Conservation (phyloP, 2,329 filamentous ascomycete species). For the Venturia effusa region DNA sequence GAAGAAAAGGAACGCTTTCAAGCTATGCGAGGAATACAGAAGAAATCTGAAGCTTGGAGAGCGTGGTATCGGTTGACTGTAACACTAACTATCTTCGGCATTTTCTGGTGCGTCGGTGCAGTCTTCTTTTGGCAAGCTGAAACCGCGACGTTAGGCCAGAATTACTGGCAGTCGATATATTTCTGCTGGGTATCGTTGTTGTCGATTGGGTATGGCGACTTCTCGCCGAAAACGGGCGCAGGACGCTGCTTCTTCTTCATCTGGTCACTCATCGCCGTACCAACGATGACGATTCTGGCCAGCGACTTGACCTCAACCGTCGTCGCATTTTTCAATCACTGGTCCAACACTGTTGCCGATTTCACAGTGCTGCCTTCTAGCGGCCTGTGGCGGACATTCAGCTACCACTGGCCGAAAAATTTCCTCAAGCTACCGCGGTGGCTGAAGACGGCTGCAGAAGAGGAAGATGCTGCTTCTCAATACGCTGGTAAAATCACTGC, state of each 20-base stretch:
- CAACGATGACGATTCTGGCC: slow-evolving; percentile 9
- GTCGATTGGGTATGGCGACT: slow-evolving; percentile 12
- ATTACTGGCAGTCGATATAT: slow-evolving; percentile 9
- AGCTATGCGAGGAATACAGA: slow-evolving; percentile 16
- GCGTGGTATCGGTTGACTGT: slow-evolving; percentile 1
- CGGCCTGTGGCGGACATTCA: slow-evolving; percentile 3
- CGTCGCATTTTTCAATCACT: slow-evolving; percentile 7
- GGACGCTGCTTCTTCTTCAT: slow-evolving; percentile 11
- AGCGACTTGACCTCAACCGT: slow-evolving; percentile 6
- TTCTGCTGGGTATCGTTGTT: slow-evolving; percentile 11
- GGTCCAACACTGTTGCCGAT: slow-evolving; percentile 8
- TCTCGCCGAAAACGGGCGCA: slow-evolving; percentile 4
- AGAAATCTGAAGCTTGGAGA: slow-evolving; percentile 6
- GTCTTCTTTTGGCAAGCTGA: slow-evolving; percentile 9
- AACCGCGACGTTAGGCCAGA: background rate
- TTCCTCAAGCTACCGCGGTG: background rate
- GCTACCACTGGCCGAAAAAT: background rate
- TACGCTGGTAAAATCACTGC: slow-evolving; percentile 5
- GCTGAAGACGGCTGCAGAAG: slow-evolving; percentile 10
- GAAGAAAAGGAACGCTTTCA: slow-evolving; percentile 24
- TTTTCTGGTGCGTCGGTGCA: slow-evolving; percentile 11
- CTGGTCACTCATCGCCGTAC: slow-evolving; percentile 10
- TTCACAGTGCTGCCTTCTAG: slow-evolving; percentile 9
- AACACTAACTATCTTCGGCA: slow-evolving; percentile 5
- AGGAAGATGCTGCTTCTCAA: slow-evolving; percentile 10